Evolutionary conservation across 805 yeast species (phyloP).

Genomic region (Candida quercuum): DNA sequence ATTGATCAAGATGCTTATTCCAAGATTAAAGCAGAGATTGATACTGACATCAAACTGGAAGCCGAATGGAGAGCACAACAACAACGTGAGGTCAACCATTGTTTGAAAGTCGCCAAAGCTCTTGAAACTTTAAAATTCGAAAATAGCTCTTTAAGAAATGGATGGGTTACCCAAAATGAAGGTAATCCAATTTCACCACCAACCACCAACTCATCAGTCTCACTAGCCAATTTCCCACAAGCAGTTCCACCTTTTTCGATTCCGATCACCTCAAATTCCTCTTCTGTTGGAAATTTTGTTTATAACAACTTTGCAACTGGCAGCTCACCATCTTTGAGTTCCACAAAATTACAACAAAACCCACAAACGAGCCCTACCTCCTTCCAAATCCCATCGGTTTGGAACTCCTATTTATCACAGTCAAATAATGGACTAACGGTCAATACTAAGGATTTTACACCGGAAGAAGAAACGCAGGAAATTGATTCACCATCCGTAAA

Average conservation of each 20-base stretch:
- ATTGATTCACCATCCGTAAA: slow-evolving; percentile 29
- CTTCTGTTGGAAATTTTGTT: slow-evolving; percentile 2
- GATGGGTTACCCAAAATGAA: slow-evolving; percentile 1
- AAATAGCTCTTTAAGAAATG: slow-evolving; percentile 10
- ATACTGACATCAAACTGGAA: slow-evolving; percentile 29
- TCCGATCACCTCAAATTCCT: slow-evolving; percentile 4
- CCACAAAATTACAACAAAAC: background rate
- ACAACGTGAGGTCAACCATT: slow-evolving; percentile 29
- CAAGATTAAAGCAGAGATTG: slow-evolving; percentile 23
- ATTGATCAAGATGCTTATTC: slow-evolving; percentile 9
- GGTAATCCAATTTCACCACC: slow-evolving; percentile 2
- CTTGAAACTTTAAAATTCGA: slow-evolving; percentile 11
- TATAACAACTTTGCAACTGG: slow-evolving; percentile 3
- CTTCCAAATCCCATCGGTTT: slow-evolving; percentile 4
- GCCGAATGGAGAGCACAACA: slow-evolving; percentile 35
- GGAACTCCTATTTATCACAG: slow-evolving; percentile 8
- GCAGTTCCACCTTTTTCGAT: slow-evolving; percentile 1
- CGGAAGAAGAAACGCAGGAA: slow-evolving; percentile 18
- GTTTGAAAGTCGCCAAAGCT: slow-evolving; percentile 22
- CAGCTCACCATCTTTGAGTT: slow-evolving; percentile 11
- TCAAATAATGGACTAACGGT: slow-evolving; percentile 6
- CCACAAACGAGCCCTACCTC: background rate
- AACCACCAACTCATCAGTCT: slow-evolving; percentile 5
- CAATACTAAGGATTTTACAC: slow-evolving; percentile 6
- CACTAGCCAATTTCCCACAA: background rate